Evolutionary conservation across 2,329 filamentous ascomycete species (phyloP).

Genomic region (Seiridium unicorne): DNA sequence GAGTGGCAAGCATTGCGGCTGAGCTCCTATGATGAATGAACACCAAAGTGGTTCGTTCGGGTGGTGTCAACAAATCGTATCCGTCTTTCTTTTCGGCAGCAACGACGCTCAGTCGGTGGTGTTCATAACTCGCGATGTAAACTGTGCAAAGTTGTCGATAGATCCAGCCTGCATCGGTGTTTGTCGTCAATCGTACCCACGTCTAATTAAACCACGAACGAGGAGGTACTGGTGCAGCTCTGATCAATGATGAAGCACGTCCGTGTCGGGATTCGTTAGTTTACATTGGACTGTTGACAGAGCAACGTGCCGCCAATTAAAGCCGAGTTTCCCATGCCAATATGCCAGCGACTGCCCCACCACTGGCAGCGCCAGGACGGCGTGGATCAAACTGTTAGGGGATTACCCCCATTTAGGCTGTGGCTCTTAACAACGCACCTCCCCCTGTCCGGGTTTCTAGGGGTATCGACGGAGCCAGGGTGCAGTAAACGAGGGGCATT

Average conservation of each 20-base stretch:
- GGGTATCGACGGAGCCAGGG: not conserved
- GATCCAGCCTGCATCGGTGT: not conserved
- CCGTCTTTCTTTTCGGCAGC: conserved; percentile 1
- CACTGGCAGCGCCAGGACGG: not conserved
- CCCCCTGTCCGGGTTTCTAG: conserved; percentile 3
- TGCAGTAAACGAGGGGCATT: conserved; percentile 1
- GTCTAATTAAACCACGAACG: not conserved
- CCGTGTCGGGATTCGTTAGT: not conserved
- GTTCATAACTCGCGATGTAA: not conserved
- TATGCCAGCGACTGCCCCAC: conserved; percentile 1
- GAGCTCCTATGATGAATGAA: not conserved
- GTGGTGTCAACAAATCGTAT: conserved; percentile 11
- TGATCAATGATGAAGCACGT: not conserved
- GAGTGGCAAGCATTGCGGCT: conserved; percentile 68
- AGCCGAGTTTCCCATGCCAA: not conserved
- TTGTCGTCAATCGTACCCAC: not conserved
- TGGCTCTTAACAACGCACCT: not conserved
- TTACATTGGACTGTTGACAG: not conserved
- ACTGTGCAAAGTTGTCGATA: not conserved
- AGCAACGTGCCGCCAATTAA: not conserved
- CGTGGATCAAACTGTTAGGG: conserved; percentile 8
- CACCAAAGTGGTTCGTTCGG: conserved; percentile 17
- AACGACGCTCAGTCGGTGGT: conserved; percentile 9
- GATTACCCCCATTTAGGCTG: conserved; percentile 1
- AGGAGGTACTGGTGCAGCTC: not conserved